Evolutionary conservation across 1,284 basidiomycete species (phyloP).

Genomic region (Sanghuangporus weigelae): DNA sequence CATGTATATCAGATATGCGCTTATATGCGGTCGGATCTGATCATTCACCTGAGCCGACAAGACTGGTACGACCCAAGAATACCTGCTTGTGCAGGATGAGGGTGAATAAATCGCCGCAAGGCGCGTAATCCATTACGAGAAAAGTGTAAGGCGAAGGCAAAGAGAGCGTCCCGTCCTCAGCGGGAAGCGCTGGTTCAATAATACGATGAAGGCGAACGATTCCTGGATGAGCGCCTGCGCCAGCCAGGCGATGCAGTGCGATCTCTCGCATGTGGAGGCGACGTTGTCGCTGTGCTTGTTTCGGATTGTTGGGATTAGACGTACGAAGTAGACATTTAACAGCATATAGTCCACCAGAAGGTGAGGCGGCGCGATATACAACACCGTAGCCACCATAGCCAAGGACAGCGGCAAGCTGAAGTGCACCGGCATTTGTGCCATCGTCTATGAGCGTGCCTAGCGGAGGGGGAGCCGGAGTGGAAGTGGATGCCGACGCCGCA

Average conservation of each 20-base stretch:
- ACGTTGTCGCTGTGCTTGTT: conserved; percentile 55
- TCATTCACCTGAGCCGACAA: conserved; percentile 7
- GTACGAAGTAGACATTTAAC: conserved; percentile 82
- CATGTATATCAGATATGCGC: neutral
- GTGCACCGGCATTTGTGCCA: conserved; percentile 44
- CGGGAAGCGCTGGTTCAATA: conserved; percentile 46
- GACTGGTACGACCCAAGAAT: conserved; percentile 17
- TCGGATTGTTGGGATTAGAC: conserved; percentile 37
- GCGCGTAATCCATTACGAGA: conserved; percentile 51
- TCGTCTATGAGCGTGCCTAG: conserved; percentile 78
- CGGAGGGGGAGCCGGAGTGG: conserved; percentile 56
- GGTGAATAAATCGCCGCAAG: conserved; percentile 53
- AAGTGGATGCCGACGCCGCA: conserved; percentile 39
- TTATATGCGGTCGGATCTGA: conserved; percentile 44
- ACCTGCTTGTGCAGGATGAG: conserved; percentile 28
- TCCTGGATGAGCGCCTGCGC: conserved; percentile 77
- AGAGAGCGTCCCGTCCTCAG: conserved; percentile 15
- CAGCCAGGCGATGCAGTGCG: conserved; percentile 83
- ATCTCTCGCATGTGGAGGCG: conserved; percentile 77
- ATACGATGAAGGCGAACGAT: conserved; percentile 89
- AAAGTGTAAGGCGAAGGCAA: conserved; percentile 27
- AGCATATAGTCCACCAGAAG: conserved; percentile 64
- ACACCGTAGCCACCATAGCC: conserved; percentile 97
- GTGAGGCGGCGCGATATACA: conserved; percentile 84
- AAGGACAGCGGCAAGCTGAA: conserved; percentile 87